Evolutionary conservation across 2,329 filamentous ascomycete genomes (phyloP), one percentile per base, ranked within the genome.

Genomic region (Neonectria hederae): DNA sequence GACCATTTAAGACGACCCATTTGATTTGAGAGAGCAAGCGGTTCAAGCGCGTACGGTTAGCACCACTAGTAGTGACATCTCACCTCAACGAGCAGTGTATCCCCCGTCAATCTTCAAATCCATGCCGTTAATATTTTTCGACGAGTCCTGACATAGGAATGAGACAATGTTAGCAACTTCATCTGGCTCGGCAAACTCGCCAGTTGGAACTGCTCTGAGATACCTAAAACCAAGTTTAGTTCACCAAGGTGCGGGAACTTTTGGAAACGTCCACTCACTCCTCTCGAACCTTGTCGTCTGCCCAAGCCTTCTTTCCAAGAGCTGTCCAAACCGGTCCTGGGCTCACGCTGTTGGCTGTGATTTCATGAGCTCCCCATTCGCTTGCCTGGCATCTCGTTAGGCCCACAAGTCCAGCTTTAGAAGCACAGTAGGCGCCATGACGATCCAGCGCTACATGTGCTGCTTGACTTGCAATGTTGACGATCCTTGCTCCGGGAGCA

Each of bases 281-380:
- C 28, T 45, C 52, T 40, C 57, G 57, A 42, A 60, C 57, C n/a
- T 60, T 38, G 6, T 60, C 57, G 11, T 54, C 57, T 3, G 40
- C 49, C 57, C 57, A 60, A 14, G 57, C 57, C n/a, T 54, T 54
- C 49, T 46, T 60, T 13, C 49, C 57, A 19, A 60, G 57, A 19
- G 51, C 49, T 9, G 57, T 60, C 22, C 43, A 28, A 2, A 60
- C 57, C 5, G 57, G 57, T 8, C 57, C 57, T 17, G 57, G 57
- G 17, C 57, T 59, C 10, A 59, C 57, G 6, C 38, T 53, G 28
- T 59, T 59, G 19, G 57, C 57, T 2, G 48, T 59, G 17, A 59
- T 59, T 17, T 40, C 57, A 17, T 21, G 30, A 17, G 14, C 21
- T 10, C 57, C 57, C 57, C 57, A 59, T 10, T 59, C 57, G n/a